Base-by-base conservation (phyloP, 768 basidiomycete species). In the Coprinopsis marcescibilis region DNA sequence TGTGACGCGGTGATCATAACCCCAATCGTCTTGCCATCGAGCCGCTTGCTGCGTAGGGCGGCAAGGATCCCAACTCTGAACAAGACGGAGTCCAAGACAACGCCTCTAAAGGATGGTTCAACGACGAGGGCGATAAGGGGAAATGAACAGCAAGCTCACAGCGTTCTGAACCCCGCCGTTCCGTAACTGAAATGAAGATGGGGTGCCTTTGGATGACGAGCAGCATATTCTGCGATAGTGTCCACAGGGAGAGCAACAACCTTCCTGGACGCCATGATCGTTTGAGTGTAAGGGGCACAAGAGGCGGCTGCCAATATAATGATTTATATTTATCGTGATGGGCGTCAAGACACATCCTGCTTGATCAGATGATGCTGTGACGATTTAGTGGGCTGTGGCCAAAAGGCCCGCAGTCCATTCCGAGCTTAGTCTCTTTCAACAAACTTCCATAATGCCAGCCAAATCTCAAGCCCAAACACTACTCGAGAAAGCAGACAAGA, bases 1-100 rank as follows among this genome's bases (percentile, higher is more conserved):
- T 99, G 96, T n/a, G 92, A 95, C 2, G 96, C 96, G 29, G 96
- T 99, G 61, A 99, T 85, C 96, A 99, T 98, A 17, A 98, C 89
- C 13, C 96, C 96, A 56, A 99, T 87, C 20, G 83, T 85, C 61
- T 83, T 86, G 21, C 96, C 92, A 60, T 85, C 84, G n/a, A 93
- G 74, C 52, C 80, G 83, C 71, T 86, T 96, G 68, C 93, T 97
- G 48, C 96, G 72, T 41, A 99, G 73, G 4, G 78, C 89, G 36
- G 96, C 96, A 14, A 99, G 70, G 32, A 98, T 67, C 10, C 91
- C 96, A 12, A 95, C 85, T 55, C 93, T 80, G 70, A 96, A 97
- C 53, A 99, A 73, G n/a, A 95, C 92, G 8, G 86, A 86, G 58
- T 94, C 91, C 23, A 98, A 76, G 15, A 70, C 71, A 54, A 61